A percentile compares a stretch with the other conserved stretches of the same genome.
Evolutionary conservation across 257 asterid genomes (phyloP).

Genomic region (Przewalskia tangutica): DNA sequence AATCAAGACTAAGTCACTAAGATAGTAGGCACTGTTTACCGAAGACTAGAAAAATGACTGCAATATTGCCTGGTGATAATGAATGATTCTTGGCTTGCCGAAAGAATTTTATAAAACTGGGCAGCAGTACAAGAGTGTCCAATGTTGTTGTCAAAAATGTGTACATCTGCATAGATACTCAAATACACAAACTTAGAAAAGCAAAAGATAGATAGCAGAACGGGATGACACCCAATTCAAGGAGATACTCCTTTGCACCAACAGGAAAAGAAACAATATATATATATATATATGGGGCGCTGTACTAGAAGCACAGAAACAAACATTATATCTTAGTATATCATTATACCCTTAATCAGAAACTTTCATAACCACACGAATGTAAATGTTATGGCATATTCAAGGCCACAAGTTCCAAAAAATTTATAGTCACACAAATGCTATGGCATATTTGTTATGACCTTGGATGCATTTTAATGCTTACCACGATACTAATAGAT

Average conservation of each 20-base stretch:
- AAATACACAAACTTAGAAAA: not conserved
- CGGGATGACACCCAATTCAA: not conserved
- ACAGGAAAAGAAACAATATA: not conserved
- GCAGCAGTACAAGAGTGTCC: conserved; percentile 72
- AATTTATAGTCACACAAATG: no score
- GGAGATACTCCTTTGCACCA: not conserved
- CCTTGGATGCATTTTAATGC: not conserved
- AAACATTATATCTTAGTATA: not conserved
- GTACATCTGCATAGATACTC: conserved; percentile 37
- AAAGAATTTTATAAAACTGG: conserved; percentile 59
- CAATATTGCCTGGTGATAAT: conserved; percentile 60
- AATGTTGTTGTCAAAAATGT: conserved; percentile 66
- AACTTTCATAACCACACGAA: not conserved
- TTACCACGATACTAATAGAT: not conserved
- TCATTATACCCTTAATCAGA: not conserved
- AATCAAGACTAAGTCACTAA: conserved; percentile 9
- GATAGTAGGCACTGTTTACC: conserved; percentile 34
- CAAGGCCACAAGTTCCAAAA: no score
- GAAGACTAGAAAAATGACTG: conserved; percentile 70
- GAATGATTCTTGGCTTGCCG: conserved; percentile 37
- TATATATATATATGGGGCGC: not conserved
- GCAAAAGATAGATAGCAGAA: not conserved
- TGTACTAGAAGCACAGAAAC: not conserved
- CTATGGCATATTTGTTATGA: not conserved
- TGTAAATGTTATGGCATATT: not conserved